Evolutionary conservation across 192 early-diverging fungal genomes (phyloP).

Genomic region (Lobosporangium transversale): DNA sequence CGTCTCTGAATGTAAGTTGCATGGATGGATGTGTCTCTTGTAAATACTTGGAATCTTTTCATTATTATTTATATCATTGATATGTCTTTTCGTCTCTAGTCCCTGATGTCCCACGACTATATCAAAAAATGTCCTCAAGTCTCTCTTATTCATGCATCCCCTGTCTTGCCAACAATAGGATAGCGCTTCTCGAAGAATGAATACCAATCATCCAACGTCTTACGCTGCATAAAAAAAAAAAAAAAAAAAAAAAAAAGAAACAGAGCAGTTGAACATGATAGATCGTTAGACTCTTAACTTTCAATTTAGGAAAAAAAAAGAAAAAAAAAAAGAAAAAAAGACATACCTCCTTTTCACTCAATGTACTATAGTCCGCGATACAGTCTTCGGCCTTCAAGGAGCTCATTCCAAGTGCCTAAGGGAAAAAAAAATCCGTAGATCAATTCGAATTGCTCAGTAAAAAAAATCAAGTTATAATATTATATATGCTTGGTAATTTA

Average conservation of each 20-base stretch:
- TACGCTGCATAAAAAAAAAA: slow-evolving; percentile 50
- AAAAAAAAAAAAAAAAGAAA: not conserved
- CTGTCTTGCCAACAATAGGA: slow-evolving; percentile 70
- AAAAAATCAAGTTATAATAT: no score
- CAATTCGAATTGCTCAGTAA: no score
- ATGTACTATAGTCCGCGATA: slow-evolving; percentile 71
- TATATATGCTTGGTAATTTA: no score
- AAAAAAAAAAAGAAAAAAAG: not conserved
- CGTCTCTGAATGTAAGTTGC: no score
- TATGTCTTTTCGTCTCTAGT: no score
- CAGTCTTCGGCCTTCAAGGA: slow-evolving; percentile 79
- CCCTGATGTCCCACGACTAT: no score
- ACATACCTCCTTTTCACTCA: slow-evolving; percentile 73
- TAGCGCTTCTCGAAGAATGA: slow-evolving; percentile 76
- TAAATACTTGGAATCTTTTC: no score
- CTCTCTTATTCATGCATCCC: not conserved
- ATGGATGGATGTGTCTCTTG: no score
- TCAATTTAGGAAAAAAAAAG: no score
- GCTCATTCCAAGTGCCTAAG: slow-evolving; percentile 70
- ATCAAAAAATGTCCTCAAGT: no score
- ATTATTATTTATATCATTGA: no score
- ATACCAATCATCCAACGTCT: slow-evolving; percentile 80
- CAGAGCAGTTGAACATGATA: not conserved
- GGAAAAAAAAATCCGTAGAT: no score
- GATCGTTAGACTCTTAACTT: not conserved